Evolutionary conservation across 2,329 filamentous ascomycete species (phyloP).

Genomic region (Aspergillus sojae): DNA sequence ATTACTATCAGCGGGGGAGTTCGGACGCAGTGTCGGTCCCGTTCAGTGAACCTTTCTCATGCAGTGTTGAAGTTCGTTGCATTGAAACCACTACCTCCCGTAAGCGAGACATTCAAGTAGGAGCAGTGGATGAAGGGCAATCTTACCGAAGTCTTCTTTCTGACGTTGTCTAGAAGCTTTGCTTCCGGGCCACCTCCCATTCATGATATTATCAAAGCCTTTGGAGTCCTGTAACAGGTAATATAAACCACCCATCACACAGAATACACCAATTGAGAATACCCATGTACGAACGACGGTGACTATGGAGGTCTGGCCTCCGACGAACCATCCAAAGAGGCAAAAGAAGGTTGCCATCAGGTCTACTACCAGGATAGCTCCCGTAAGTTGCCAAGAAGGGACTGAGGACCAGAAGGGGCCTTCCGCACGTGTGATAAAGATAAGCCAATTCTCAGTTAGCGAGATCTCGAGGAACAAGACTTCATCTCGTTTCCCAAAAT

Average conservation of each 20-base stretch:
- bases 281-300: conserved; percentile 88
- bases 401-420: conserved; percentile 90
- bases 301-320: conserved; percentile 72
- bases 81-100: conserved; percentile 72
- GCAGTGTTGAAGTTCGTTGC: conserved; percentile 87
- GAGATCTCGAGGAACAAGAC: conserved; percentile 89
- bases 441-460: conserved; percentile 92
- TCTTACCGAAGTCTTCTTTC: conserved; percentile 86
- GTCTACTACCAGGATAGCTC: conserved; percentile 79
- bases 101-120: conserved; percentile 49
- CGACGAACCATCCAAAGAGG: conserved; percentile 80
- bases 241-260: conserved; percentile 75
- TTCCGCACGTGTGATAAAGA: conserved; percentile 93
- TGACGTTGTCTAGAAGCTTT: conserved; percentile 78
- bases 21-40: conserved; percentile 9
- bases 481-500: conserved; percentile 78
- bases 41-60: conserved; percentile 68
- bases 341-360: conserved; percentile 83
- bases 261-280: conserved; percentile 88
- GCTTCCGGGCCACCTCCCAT: conserved; percentile 79
- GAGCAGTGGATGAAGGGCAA: conserved; percentile 7
- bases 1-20: background rate
- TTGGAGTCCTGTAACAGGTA: conserved; percentile 80
- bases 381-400: conserved; percentile 80
- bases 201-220: conserved; percentile 90